Evolutionary conservation across 208 protist genomes (phyloP), one percentile per base, ranked within the genome.

Genomic region (Wallacemonas sp.): DNA sequence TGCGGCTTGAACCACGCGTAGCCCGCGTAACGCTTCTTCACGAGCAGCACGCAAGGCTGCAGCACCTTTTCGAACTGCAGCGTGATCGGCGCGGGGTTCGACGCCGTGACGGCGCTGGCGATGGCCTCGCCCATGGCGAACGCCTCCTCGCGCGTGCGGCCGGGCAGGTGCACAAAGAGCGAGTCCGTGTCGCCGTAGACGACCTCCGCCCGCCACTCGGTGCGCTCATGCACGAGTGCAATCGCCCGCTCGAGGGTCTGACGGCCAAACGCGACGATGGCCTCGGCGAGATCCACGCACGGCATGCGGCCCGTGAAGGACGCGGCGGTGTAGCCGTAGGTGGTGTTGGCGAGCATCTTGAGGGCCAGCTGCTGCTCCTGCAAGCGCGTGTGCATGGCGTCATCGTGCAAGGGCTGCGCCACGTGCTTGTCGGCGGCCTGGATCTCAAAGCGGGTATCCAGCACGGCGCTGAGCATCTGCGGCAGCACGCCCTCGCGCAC

Each of bases 1-100:
- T 92, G 72, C 18, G 95, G 79, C 16, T 89, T 93, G 36, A 91
- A 98, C 97, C 98, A 99, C 57, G 95, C 96, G 46, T 99, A 94
- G 5, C 98, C 99, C 3, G 98, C 98, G 82, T 99, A 99, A 20
- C 98, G 89, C 90, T 99, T 99, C 86, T 99, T 99, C 52, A 93
- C 98, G 65, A 99, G 98, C 12, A 99, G 84, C 57, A 99, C 79
- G 70, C 99, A 99, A n/a, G 99, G 99, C 54, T 92, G 98, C 69
- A 99, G 99, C 16, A 98, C 94, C 81, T 99, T 99, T 81, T 99
- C 99, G 61, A 99, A 99, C 81, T 99, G 97, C 33, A 99, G 88
- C 31, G 92, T 93, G 46, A 99, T 98, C 20, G 99, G 99, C 20
- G 71, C 76, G 16, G 90, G 85, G 65, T 97, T 93, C 0, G 98